Evolutionary conservation across 2,329 filamentous ascomycete genomes (phyloP), one percentile per base, ranked within the genome.

Genomic region (Fonsecaea monophora): DNA sequence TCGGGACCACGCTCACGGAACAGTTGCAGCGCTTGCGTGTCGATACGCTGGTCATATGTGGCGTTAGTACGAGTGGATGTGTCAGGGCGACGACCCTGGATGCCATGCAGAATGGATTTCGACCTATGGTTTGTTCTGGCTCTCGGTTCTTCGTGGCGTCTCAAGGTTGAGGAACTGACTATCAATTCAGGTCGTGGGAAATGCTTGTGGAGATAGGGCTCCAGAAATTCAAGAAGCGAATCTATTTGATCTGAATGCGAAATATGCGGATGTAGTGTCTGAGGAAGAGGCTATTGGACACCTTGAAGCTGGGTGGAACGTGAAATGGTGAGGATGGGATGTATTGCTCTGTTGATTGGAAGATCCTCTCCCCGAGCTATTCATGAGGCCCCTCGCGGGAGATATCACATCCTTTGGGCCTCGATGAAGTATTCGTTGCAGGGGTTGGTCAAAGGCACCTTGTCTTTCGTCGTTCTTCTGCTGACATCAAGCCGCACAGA

Each of bases 61-160:
- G 82, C 18, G 81, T 83, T 50, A 82, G 80, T 73, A 83, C 81
- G 13, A 80, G 77, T 65, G 82, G 82, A 0, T 83, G 82, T 69
- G 81, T 83, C 60, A 75, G 82, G 57, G 81, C 81, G 0, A 80
- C 75, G 13, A 78, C 80, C 1, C 69, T 83, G 59, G 82, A 83
- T 66, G 77, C 80, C 2, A 80, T 83, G 77, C 79, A 80, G 64
- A 64, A 77, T 63, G 81, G 81, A 0, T 82, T 79, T 55, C 75
- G 80, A 53, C 79, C 80, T 13, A 83, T 82, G 79, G 66, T 65
- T 25, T 25, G 25, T 25, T 25, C 25, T 25, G 25, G 25, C 25
- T 25, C 25, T 25, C 25, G 25, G 25, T 25, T 25, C 25, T 25
- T 25, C 25, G 25, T 25, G 25, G 25, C 25, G 25, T 25, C 25